Evolutionary conservation across 2,329 filamentous ascomycete genomes (phyloP).

Genomic region (Fusarium verrucosum): DNA sequence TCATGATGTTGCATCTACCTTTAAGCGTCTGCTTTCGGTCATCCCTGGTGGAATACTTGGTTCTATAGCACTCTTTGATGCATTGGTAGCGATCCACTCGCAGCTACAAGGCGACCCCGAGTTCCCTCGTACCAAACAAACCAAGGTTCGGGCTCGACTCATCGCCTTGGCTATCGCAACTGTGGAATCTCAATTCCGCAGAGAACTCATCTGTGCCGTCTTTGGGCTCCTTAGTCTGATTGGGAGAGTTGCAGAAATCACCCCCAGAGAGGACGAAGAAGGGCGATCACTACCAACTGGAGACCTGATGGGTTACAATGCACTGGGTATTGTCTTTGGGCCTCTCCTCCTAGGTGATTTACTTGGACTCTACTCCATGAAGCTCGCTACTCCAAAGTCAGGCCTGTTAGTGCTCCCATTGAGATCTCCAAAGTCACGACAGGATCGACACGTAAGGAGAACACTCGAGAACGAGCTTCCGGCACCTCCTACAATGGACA

Average conservation of each 20-base stretch:
- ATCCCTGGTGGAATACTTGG: constrained; percentile 74
- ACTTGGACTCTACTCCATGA: constrained; percentile 61
- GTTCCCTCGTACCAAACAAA: constrained; percentile 62
- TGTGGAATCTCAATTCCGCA: constrained; percentile 66
- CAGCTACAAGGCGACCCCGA: constrained; percentile 64
- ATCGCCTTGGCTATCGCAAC: constrained; percentile 71
- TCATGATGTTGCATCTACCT: constrained; percentile 73
- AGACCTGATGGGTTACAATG: constrained; percentile 71
- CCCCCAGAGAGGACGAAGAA: constrained; percentile 60
- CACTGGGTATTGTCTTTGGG: constrained; percentile 71
- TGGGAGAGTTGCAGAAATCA: constrained; percentile 64
- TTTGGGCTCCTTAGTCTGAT: constrained; percentile 72
- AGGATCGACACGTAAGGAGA: constrained; percentile 39
- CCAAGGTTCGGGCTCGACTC: constrained; percentile 68
- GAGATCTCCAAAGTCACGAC: constrained; percentile 54
- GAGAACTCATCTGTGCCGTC: constrained; percentile 72
- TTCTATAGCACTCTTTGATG: constrained; percentile 68
- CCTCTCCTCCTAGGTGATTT: constrained; percentile 69
- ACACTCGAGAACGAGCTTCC: constrained; percentile 6
- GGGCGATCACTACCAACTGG: constrained; percentile 63
- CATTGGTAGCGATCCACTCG: constrained; percentile 67
- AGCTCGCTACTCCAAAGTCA: constrained; percentile 52
- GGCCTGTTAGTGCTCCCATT: constrained; percentile 56
- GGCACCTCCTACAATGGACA: constrained; percentile 57
- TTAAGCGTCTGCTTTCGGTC: constrained; percentile 71